These are phyloP conservation scores for Xylariaceae sp. DNA, from an alignment of 2,329 filamentous ascomycete genomes.

Conservation along the genomic window DNA sequence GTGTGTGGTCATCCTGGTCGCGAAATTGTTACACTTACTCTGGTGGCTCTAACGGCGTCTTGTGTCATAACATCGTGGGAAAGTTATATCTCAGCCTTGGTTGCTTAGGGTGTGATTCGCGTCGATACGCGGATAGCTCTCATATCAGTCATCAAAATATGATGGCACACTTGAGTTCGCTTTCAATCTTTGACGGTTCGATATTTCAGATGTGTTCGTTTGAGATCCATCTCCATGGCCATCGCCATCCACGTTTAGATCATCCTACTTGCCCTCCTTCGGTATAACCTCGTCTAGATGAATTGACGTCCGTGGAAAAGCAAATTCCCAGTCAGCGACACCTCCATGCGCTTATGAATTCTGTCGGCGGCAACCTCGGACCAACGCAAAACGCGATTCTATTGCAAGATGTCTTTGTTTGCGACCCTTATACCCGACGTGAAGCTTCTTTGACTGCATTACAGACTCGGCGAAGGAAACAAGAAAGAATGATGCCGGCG, in stretches of 20 bases:
- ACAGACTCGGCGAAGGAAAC: slow-evolving; percentile 16
- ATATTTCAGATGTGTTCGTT: background rate
- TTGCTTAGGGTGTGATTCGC: too few relatives aligned
- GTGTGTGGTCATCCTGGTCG: background rate
- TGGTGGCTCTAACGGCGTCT: too few relatives aligned
- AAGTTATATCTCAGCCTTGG: too few relatives aligned
- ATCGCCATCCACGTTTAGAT: background rate
- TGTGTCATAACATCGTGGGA: too few relatives aligned
- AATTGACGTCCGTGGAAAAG: background rate
- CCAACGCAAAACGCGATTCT: slow-evolving; percentile 11
- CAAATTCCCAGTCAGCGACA: background rate
- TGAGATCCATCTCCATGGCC: background rate
- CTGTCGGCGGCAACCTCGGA: slow-evolving; percentile 16
- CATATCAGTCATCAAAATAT: background rate
- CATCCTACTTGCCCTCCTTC: background rate
- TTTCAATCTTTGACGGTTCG: slow-evolving; percentile 21
- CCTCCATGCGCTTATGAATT: slow-evolving; percentile 18
- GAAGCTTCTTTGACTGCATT: slow-evolving; percentile 26
- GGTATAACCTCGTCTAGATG: background rate
- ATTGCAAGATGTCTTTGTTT: slow-evolving; percentile 26
- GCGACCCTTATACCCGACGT: slow-evolving; percentile 24
- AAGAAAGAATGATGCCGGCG: background rate
- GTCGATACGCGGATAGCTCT: background rate
- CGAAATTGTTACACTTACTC: too few relatives aligned
- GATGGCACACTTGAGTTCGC: slow-evolving; percentile 20